Evolutionary conservation across 2,329 filamentous ascomycete species (phyloP).

Genomic region (Dactylellina haptotyla): DNA sequence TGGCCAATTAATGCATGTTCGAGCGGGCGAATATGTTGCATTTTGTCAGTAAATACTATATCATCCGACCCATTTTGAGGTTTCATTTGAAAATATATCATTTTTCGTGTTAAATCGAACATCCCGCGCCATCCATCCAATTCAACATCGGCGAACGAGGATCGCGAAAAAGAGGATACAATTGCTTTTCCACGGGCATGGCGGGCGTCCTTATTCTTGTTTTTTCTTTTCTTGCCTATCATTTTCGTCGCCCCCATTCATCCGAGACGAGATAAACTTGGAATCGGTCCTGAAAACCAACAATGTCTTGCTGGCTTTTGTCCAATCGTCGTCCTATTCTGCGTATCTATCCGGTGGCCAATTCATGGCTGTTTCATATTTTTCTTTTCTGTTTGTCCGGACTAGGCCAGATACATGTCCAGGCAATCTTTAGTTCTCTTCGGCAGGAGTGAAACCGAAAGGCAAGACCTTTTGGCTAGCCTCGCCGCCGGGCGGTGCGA

Average conservation of each 20-base stretch:
- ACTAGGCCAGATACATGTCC: background rate
- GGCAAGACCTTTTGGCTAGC: background rate
- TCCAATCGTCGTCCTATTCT: background rate
- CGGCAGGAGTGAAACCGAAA: conserved; percentile 7
- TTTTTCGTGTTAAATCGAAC: background rate
- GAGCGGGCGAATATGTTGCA: conserved; percentile 2
- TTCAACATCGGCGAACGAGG: too few species aligned
- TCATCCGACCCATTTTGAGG: background rate
- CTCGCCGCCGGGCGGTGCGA: too few species aligned
- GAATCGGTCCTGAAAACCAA: background rate
- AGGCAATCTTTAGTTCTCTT: background rate
- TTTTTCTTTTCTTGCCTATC: background rate
- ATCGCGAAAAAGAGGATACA: background rate
- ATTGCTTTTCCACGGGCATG: too few species aligned
- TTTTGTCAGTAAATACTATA: background rate
- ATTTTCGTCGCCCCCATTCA: background rate
- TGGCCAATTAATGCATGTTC: conserved; percentile 6
- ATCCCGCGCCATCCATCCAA: background rate
- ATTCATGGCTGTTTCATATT: background rate
- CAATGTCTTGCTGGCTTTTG: background rate
- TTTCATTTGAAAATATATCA: background rate
- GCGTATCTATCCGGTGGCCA: conserved; percentile 8
- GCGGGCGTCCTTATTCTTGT: too few species aligned
- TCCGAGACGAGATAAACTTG: background rate
- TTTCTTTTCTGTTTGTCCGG: background rate